Evolutionary conservation across 148 eudicot genomes (phyloP), one percentile per base, ranked within the genome.

Genomic region (Nyssa sinensis): DNA sequence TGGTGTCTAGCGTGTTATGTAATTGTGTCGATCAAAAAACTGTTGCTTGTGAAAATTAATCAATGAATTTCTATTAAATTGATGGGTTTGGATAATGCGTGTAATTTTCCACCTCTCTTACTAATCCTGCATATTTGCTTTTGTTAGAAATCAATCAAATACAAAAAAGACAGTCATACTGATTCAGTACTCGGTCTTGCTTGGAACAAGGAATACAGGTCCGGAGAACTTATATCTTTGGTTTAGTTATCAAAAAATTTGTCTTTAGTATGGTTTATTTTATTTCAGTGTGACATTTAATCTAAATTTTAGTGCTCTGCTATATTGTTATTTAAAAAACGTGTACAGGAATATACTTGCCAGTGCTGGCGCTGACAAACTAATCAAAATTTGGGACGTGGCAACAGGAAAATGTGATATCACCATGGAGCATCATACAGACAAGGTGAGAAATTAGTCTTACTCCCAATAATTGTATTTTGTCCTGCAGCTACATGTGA

Each of bases 161-260:
- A 90, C 76, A 89, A 89, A 81, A 81, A 85, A 58, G 98, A 82
- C 66, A 94, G 98, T 79, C 98, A 94, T 80, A 90, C 96, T 2
- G 98, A 90, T 76, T 75, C 98, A 23, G 96, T 95, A 51, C 92
- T 92, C 67, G 96, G 94, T 75, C 96, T 95, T 79, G 88, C 98
- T 58, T 92, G 97, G 98, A 95, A 94, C 85, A 94, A 89, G 79
- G 94, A 89, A 69, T 89, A 84, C 87, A 92, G 97, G 97, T 78
- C 67, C n/a, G 67, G 34, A n/a, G n/a, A n/a, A n/a, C n/a, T n/a
- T n/a, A n/a, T n/a, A 83, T 16, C 72, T 32, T 64, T 58, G n/a
- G n/a, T n/a, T n/a, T n/a, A n/a, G n/a, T n/a, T n/a, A n/a, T n/a
- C n/a, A n/a, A n/a, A n/a, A n/a, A n/a, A n/a, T 61, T 35, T 67